A percentile compares a stretch with the other conserved stretches of the same genome.
phyloP scores from a whole-genome alignment of 169 alveolate genomes.

The Plasmodium gonderi region DNA sequence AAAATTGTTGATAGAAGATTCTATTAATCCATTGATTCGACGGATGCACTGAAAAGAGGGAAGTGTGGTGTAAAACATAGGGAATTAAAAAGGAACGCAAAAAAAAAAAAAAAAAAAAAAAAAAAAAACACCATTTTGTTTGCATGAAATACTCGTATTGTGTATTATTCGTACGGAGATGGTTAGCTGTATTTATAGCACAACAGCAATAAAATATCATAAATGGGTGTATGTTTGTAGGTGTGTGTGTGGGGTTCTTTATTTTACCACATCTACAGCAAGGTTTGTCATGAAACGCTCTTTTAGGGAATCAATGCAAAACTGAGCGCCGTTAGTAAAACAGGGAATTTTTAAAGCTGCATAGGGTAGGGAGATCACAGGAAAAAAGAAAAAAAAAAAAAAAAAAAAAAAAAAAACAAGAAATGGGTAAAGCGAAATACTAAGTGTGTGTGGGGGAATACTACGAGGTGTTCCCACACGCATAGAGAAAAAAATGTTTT shows the following conservation, averaged over 20 bases:
- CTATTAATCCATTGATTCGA: slow-evolving; percentile 90
- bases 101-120: too few relatives aligned
- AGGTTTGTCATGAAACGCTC: slow-evolving; percentile 88
- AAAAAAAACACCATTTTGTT: too few relatives aligned
- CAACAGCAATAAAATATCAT: too few relatives aligned
- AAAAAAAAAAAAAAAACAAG: background rate
- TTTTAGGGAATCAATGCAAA: slow-evolving; percentile 81
- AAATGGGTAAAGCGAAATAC: background rate
- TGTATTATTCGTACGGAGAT: too few relatives aligned
- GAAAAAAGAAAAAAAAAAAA: background rate
- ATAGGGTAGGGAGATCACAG: background rate
- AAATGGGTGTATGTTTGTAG: background rate
- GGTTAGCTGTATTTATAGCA: too few relatives aligned
- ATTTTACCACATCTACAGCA: slow-evolving; percentile 83
- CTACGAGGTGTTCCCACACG: background rate
- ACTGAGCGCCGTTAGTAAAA: slow-evolving; percentile 87
- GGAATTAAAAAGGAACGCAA: slow-evolving; percentile 2
- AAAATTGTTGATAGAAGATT: slow-evolving; percentile 93
- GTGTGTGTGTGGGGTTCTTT: too few relatives aligned
- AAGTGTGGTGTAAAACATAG: background rate
- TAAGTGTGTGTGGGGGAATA: background rate
- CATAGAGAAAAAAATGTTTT: too few relatives aligned
- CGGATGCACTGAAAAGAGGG: slow-evolving; percentile 81
- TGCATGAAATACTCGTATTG: too few relatives aligned
- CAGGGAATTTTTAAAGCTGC: slow-evolving; percentile 92